phyloP scores from a whole-genome alignment of 2,329 filamentous ascomycete genomes.

The Fusarium nodosum region DNA sequence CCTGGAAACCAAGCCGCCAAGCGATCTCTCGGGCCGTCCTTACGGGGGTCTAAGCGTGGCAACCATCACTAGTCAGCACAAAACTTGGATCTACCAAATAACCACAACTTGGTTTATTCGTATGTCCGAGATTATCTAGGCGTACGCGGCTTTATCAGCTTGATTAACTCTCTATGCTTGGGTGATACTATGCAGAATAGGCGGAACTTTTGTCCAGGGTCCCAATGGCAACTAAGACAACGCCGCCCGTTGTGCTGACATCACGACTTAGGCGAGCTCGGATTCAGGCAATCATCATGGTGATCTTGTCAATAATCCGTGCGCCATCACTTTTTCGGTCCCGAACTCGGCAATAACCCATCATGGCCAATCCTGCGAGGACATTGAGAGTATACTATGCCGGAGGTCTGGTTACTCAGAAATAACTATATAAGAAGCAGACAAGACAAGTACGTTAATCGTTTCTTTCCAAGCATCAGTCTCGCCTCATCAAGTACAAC shows the following conservation, averaged over 20 bases:
- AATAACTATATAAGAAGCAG: conserved; percentile 1
- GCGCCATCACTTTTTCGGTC: not conserved
- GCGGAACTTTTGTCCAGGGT: conserved; percentile 11
- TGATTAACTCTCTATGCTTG: not conserved
- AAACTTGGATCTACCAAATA: not conserved
- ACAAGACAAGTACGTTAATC: not conserved
- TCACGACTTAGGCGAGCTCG: conserved; percentile 12
- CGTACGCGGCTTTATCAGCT: not conserved
- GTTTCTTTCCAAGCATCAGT: not conserved
- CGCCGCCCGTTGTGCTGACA: conserved; percentile 1
- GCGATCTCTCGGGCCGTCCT: conserved; percentile 15
- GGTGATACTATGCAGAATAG: not conserved
- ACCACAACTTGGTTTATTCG: not conserved
- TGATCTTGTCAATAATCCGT: not conserved
- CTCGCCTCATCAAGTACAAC: not conserved
- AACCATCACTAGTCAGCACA: not conserved
- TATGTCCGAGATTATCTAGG: not conserved
- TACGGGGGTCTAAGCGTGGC: not conserved
- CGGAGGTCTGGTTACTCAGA: not conserved
- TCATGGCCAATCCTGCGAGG: not conserved
- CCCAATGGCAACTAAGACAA: not conserved
- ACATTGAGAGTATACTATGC: not conserved
- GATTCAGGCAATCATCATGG: not conserved
- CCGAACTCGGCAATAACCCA: not conserved
- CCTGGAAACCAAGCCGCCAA: conserved; percentile 8